These are phyloP conservation scores for Backusella tarrabulga DNA, from an alignment of 192 early-diverging fungal genomes.

Conservation along the genomic window DNA sequence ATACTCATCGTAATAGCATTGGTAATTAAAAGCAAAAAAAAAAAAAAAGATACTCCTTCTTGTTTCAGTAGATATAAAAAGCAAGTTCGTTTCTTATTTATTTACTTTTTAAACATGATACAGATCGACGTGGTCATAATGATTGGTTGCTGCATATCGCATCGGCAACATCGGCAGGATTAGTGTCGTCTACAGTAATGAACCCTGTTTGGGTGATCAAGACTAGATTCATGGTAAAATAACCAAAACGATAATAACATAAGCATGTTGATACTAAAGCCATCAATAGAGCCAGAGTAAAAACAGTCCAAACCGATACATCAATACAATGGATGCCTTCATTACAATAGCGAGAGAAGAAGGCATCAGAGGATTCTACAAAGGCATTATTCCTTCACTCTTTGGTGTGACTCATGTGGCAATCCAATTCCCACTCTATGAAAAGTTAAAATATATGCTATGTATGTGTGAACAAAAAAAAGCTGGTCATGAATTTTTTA, in stretches of 20 bases:
- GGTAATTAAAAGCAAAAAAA: not conserved
- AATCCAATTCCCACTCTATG: constrained; percentile 96
- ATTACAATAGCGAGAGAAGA: constrained; percentile 70
- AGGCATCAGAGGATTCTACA: constrained; percentile 85
- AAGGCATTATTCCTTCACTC: constrained; percentile 87
- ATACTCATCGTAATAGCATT: not conserved
- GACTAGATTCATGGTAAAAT: constrained; percentile 80
- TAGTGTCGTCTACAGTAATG: constrained; percentile 71
- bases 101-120: not conserved
- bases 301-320: constrained; percentile 77
- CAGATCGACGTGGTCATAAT: constrained; percentile 22
- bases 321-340: constrained; percentile 79
- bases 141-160: constrained; percentile 71
- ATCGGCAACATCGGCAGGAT: constrained; percentile 84
- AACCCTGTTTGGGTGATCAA: constrained; percentile 95
- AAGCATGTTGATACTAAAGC: not conserved
- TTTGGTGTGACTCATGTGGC: constrained; percentile 92
- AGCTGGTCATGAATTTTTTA: not conserved
- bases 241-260: not conserved
- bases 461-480: constrained; percentile 32
- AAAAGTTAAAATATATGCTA: constrained; percentile 73
- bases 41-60: no score
- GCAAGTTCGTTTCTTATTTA: no score
- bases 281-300: constrained; percentile 66
- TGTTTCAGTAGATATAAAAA: no score